Evolutionary conservation across 257 asterid species (phyloP).

Genomic region (Parsonsia alboflavescens): DNA sequence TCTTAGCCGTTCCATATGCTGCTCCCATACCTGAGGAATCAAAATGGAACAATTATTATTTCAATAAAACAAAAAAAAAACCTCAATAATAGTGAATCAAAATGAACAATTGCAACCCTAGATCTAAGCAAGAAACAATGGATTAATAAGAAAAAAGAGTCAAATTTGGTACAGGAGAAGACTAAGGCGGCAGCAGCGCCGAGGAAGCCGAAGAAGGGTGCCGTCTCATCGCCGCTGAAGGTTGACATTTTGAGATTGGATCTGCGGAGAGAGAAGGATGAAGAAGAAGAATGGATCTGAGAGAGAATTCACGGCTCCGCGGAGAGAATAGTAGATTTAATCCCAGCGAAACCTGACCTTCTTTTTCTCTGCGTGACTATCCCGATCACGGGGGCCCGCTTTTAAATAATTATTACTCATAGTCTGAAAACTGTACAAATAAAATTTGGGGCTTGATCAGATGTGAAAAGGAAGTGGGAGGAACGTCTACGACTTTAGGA

Average conservation of each 20-base stretch:
- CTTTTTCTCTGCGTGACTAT: not conserved
- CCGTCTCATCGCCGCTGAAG: constrained; percentile 76
- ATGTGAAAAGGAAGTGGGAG: not conserved
- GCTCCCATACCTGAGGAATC: constrained; percentile 63
- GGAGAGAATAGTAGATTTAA: not conserved
- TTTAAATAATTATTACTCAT: not conserved
- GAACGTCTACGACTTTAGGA: not conserved
- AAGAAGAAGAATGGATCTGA: constrained; percentile 13
- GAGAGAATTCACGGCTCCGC: not conserved
- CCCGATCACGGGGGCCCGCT: constrained; percentile 3
- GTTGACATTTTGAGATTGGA: constrained; percentile 34
- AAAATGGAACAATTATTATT: not conserved
- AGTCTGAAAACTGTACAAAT: not conserved
- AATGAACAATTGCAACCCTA: not conserved
- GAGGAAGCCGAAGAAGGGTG: constrained; percentile 79
- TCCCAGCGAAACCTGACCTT: not conserved
- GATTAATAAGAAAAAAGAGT: not conserved
- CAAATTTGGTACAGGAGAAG: constrained; percentile 53
- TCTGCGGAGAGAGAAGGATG: constrained; percentile 3
- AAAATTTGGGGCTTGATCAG: not conserved
- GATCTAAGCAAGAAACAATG: constrained; percentile 27
- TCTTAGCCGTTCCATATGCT: constrained; percentile 68
- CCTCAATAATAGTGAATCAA: not conserved
- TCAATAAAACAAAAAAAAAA: not conserved
- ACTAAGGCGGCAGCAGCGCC: constrained; percentile 78